Evolutionary conservation across 2,329 filamentous ascomycete species (phyloP).

Genomic region (Teratosphaeria pseudoeucalypti): DNA sequence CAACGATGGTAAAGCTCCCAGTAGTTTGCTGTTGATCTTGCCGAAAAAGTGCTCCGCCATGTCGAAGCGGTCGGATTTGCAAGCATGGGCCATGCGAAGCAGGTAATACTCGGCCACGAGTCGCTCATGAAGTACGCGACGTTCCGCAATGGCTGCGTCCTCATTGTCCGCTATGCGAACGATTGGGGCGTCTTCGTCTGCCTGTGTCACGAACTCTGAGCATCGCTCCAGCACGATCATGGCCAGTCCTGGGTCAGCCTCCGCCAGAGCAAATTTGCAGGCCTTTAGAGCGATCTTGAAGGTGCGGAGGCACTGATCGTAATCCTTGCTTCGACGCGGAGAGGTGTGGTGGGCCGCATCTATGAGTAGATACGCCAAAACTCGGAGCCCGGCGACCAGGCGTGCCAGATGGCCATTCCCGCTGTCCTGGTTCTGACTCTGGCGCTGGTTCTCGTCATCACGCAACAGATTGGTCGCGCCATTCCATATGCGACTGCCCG

Average conservation of each 20-base stretch:
- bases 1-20: conserved; percentile 37
- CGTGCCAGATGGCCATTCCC: not conserved
- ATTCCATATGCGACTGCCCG: conserved; percentile 57
- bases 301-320: conserved; percentile 40
- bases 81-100: conserved; percentile 60
- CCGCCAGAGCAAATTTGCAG: conserved; percentile 52
- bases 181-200: conserved; percentile 18
- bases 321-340: conserved; percentile 13
- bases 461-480: conserved; percentile 42
- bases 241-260: conserved; percentile 47
- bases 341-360: conserved; percentile 42
- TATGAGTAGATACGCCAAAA: conserved; percentile 59
- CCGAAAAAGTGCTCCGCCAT: conserved; percentile 69
- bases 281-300: conserved; percentile 59
- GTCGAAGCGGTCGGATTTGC: conserved; percentile 61
- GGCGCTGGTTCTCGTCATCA: conserved; percentile 6
- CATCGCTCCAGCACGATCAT: conserved; percentile 54
- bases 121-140: conserved; percentile 25
- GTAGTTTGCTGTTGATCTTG: conserved; percentile 38
- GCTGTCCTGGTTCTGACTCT: not conserved
- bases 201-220: conserved; percentile 37
- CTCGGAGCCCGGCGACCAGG: conserved; percentile 30
- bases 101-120: conserved; percentile 54
- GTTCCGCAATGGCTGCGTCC: conserved; percentile 12
- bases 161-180: conserved; percentile 8